Conservation (phyloP, 768 basidiomycete genomes). For the Trametes sanguinea region DNA sequence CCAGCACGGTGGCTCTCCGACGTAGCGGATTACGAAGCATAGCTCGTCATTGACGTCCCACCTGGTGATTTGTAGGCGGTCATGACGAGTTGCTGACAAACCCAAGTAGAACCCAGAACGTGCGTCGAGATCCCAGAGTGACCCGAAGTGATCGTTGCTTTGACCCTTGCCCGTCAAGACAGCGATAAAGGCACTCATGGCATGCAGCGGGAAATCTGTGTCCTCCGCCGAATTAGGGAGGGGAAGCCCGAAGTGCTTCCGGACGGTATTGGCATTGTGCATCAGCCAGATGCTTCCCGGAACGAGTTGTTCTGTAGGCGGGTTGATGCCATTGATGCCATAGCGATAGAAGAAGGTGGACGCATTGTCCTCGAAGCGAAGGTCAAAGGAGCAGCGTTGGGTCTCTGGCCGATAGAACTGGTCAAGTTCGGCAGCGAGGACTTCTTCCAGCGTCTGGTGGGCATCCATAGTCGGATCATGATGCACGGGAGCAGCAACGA, state of each 20-base stretch:
- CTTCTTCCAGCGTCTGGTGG: too few relatives aligned
- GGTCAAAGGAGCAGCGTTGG: too few relatives aligned
- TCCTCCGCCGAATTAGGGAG: neutral
- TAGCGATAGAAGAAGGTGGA: neutral
- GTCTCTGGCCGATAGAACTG: neutral
- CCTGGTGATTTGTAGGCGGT: neutral
- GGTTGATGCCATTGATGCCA: neutral
- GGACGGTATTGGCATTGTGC: neutral
- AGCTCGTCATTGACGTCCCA: neutral
- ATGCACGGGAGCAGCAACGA: neutral
- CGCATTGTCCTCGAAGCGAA: constrained; percentile 1
- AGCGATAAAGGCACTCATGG: neutral
- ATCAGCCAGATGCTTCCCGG: neutral
- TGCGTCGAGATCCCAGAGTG: neutral
- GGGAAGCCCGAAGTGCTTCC: neutral
- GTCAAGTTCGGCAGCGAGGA: constrained; percentile 2
- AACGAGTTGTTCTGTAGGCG: neutral
- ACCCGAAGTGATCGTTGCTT: neutral
- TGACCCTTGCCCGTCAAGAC: neutral
- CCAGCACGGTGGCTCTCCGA: neutral
- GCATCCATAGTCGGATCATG: too few relatives aligned
- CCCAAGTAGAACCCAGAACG: neutral
- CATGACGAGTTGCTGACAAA: neutral
- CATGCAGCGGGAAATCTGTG: neutral
- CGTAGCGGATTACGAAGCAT: neutral